A percentile compares a stretch with the other conserved stretches of the same genome.
Conservation (phyloP, 805 yeast genomes). For the Saccharomyces cerevisiae region DNA sequence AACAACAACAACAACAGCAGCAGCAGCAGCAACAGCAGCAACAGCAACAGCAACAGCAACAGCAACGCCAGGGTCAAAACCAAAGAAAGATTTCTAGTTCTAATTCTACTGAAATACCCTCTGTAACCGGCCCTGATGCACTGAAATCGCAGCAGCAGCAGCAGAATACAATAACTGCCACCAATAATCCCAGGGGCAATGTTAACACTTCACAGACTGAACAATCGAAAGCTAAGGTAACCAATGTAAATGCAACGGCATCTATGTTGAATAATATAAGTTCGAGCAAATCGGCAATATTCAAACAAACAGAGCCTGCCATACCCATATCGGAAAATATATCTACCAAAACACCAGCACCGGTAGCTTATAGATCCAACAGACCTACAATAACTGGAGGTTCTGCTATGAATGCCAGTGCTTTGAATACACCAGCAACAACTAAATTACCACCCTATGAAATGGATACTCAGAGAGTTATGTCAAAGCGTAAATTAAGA, state of each 20-base stretch:
- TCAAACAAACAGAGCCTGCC: conserved; percentile 45
- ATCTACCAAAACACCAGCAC: conserved; percentile 54
- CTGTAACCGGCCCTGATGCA: conserved; percentile 6
- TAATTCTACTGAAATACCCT: background rate
- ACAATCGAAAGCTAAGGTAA: conserved; percentile 28
- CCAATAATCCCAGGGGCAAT: background rate
- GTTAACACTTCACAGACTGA: background rate
- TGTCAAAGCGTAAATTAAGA: conserved; percentile 80
- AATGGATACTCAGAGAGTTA: conserved; percentile 69
- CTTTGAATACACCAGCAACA: conserved; percentile 68
- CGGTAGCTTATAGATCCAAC: conserved; percentile 56
- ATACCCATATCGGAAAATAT: conserved; percentile 65
- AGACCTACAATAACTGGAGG: conserved; percentile 86
- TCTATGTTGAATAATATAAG: conserved; percentile 27
- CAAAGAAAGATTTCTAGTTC: background rate
- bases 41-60: conserved; percentile 2
- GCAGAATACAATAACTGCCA: background rate
- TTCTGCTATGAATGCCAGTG: conserved; percentile 60
- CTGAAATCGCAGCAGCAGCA: conserved; percentile 1
- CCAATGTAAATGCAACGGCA: conserved; percentile 45
- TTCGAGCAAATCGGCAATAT: conserved; percentile 25
- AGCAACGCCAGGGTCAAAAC: conserved; percentile 11
- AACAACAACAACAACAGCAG: conserved; percentile 10
- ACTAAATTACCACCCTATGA: conserved; percentile 76
- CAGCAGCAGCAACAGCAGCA: no score